Base-by-base conservation (phyloP, 768 basidiomycete species). In the Mycena amicta region DNA sequence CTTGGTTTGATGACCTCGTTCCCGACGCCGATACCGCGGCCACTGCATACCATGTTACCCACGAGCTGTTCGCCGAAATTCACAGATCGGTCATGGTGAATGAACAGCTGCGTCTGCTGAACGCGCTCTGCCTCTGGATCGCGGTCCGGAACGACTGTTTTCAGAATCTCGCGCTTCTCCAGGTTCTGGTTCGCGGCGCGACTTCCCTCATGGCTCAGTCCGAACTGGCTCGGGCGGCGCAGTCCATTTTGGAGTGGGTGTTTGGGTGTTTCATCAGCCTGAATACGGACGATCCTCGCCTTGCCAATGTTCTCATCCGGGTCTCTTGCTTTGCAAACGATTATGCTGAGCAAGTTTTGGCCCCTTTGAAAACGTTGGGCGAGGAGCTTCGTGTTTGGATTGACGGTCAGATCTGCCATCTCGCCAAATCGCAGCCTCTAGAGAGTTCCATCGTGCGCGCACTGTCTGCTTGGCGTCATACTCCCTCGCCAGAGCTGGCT, bases 201-300 rank as follows among this genome's bases (percentile, higher is more conserved):
- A 77, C 84, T 12, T 80, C 84, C 2, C 73, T 95, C 25, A 74
- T 96, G 53, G 72, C 77, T 0, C 87, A 94, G 66, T 71, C 74
- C 12, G 92, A 94, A 66, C 76, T 96, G 18, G 81, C 81, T 4
- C 78, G 79, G 55, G 78, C 83, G 2, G 87, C 88, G 0, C 89
- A 93, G 62, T 92, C 89, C 2, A 81, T 95, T 39, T 75, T 95
- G 12, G 84, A 87, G 49, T 95, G 93, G 91, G 83, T 83, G 3
- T 85, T 95, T 61, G 72, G 73, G 15, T 67, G 76, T 33, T 89
- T 49, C 12, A 26, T 20, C 4, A 13, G 12, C 87, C 67, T 73
- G 5, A 72, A 68, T 6, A 66, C 75, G 49, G 74, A 72, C 30
- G 83, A 89, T 63, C 69, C 79, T 33, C 75, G 79, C 11, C 76